A percentile compares a stretch with the other conserved stretches of the same genome.
These are phyloP conservation scores for Xylaria polymorpha DNA, from an alignment of 2,329 filamentous ascomycete genomes.

Conservation along the genomic window DNA sequence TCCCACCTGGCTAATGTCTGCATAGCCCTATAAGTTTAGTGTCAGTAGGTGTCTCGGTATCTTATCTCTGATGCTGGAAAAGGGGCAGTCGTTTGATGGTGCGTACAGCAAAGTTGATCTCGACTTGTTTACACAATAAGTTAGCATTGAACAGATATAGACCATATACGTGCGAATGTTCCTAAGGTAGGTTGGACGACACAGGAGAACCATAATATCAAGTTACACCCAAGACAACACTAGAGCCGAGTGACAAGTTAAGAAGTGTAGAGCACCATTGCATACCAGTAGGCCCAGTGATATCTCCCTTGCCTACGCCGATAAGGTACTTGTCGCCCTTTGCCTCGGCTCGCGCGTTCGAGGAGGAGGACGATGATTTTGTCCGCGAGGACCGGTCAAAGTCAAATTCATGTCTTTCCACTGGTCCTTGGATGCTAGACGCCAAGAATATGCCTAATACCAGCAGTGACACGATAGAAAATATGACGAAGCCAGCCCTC, in stretches of 20 bases:
- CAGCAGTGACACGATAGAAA: slow-evolving; percentile 52
- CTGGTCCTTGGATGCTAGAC: slow-evolving; percentile 36
- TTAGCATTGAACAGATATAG: slow-evolving; percentile 27
- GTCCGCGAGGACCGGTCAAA: slow-evolving; percentile 36
- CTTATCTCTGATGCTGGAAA: slow-evolving; percentile 50
- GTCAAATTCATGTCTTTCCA: slow-evolving; percentile 36
- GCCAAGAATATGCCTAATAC: slow-evolving; percentile 51
- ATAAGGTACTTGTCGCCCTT: slow-evolving; percentile 60
- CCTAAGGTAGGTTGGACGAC: neutral
- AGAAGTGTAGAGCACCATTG: slow-evolving; percentile 7
- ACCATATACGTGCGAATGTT: neutral
- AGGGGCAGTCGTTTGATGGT: neutral
- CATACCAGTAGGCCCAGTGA: slow-evolving; percentile 71
- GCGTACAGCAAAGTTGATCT: slow-evolving; percentile 91
- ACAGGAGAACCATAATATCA: neutral
- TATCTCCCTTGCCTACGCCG: slow-evolving; percentile 65
- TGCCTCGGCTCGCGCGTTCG: slow-evolving; percentile 40
- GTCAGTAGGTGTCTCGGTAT: slow-evolving; percentile 14
- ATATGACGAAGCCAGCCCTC: slow-evolving; percentile 43
- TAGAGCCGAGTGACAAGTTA: neutral
- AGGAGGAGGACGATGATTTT: slow-evolving; percentile 29
- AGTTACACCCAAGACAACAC: neutral
- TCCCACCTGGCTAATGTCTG: slow-evolving; percentile 70
- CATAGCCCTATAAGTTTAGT: slow-evolving; percentile 32
- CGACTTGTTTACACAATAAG: slow-evolving; percentile 61